A percentile compares a stretch with the other conserved stretches of the same genome.
These are phyloP conservation scores for Ophiostoma novo-ulmi DNA, from an alignment of 2,329 filamentous ascomycete species.

Conservation along the genomic window DNA sequence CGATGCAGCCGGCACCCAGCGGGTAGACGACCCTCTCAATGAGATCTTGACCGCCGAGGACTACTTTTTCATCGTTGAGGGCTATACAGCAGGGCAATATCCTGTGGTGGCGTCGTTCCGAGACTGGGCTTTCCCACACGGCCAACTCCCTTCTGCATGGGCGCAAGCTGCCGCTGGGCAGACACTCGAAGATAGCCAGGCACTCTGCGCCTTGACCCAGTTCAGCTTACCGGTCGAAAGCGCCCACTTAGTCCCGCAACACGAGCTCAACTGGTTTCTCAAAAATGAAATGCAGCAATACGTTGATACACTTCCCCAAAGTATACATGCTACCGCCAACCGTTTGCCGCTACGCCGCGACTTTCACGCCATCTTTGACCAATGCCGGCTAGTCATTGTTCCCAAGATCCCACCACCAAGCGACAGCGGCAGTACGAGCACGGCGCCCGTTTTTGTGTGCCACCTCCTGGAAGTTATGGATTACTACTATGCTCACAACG, in stretches of 20 bases:
- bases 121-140: slow-evolving; percentile 14
- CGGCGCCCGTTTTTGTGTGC: slow-evolving; percentile 8
- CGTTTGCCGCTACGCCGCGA: not conserved
- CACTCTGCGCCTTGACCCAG: slow-evolving; percentile 11
- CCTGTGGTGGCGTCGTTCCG: slow-evolving; percentile 15
- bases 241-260: slow-evolving; percentile 8
- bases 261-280: not conserved
- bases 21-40: not conserved
- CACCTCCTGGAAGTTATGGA: not conserved
- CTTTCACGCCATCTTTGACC: slow-evolving; percentile 3
- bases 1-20: slow-evolving; percentile 14
- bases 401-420: not conserved
- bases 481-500: slow-evolving; percentile 3
- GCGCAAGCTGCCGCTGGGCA: not conserved
- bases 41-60: slow-evolving; percentile 19
- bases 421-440: not conserved
- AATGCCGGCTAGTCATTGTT: not conserved
- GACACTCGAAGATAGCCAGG: not conserved
- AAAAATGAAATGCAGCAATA: not conserved
- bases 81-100: not conserved
- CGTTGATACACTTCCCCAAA: not conserved
- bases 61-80: slow-evolving; percentile 1
- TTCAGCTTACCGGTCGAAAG: not conserved
- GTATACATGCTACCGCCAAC: not conserved
- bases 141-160: slow-evolving; percentile 11